phyloP scores from a whole-genome alignment of 1,139 yeast species.

The Candida albicans region DNA sequence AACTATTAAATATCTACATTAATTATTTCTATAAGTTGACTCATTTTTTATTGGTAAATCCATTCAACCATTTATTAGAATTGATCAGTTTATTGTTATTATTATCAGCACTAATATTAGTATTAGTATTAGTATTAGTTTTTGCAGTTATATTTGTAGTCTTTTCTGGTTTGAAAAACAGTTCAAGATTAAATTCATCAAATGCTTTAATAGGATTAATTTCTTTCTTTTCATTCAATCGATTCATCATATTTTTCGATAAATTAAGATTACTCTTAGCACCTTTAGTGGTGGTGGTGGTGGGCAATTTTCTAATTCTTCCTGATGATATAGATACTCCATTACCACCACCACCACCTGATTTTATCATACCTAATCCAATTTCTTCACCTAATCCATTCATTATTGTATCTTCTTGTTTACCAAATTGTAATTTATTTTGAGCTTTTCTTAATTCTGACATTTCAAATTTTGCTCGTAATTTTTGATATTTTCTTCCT shows the following conservation, averaged over 20 bases:
- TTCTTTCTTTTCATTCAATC: conserved; percentile 29
- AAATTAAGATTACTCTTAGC: conserved; percentile 50
- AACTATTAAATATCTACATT: too few species aligned
- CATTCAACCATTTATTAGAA: too few species aligned
- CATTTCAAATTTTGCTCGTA: conserved; percentile 76
- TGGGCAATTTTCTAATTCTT: conserved; percentile 36
- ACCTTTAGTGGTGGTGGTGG: conserved; percentile 34
- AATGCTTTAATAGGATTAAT: conserved; percentile 13
- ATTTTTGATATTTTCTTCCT: conserved; percentile 76
- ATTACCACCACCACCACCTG: conserved; percentile 37
- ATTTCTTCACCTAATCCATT: conserved; percentile 78
- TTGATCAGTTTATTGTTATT: not conserved
- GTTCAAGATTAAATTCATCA: conserved; percentile 7
- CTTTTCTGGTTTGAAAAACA: too few species aligned
- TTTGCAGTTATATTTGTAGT: too few species aligned
- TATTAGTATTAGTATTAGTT: conserved; percentile 7
- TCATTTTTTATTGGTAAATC: too few species aligned
- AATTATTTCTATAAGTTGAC: too few species aligned
- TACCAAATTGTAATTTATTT: conserved; percentile 81
- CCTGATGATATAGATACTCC: conserved; percentile 13
- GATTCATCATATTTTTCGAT: conserved; percentile 52
- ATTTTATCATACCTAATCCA: conserved; percentile 70
- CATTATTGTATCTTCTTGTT: conserved; percentile 59
- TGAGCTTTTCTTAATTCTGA: conserved; percentile 83
- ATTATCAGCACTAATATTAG: too few species aligned